Conservation (phyloP, 306 rosid species). For the Vigna unguiculata region DNA sequence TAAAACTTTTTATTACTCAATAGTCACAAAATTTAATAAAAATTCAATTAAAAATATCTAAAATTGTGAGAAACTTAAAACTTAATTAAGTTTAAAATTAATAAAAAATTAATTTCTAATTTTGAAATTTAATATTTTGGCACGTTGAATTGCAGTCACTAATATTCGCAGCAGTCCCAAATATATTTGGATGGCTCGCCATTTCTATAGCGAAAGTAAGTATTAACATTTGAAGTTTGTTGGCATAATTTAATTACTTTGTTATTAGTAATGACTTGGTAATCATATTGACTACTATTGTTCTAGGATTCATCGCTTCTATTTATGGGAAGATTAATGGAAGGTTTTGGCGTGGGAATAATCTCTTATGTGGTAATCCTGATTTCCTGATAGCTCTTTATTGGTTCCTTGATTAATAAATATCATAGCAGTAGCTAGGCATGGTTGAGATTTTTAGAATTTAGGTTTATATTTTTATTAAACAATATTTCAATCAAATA, state of each 20-base stretch:
- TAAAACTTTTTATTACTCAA: too few relatives aligned
- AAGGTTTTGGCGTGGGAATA: slow-evolving; percentile 91
- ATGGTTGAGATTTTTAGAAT: too few relatives aligned
- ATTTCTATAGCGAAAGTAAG: slow-evolving; percentile 68
- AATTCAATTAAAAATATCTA: too few relatives aligned
- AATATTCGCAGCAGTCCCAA: slow-evolving; percentile 65
- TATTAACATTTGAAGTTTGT: slow-evolving; percentile 1
- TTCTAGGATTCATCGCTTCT: slow-evolving; percentile 71
- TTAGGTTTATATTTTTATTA: too few relatives aligned
- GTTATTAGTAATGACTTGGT: slow-evolving; percentile 9
- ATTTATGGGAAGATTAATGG: slow-evolving; percentile 72
- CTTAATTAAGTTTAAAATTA: too few relatives aligned
- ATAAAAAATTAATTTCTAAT: not conserved
- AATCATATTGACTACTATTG: slow-evolving; percentile 4
- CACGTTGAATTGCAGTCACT: slow-evolving; percentile 60
- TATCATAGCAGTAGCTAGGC: too few relatives aligned
- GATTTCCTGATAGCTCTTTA: not conserved
- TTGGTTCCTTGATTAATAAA: not conserved
- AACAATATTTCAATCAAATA: too few relatives aligned
- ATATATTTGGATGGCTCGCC: slow-evolving; percentile 70
- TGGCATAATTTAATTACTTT: slow-evolving; percentile 3
- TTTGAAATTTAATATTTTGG: not conserved
- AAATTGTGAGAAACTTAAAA: too few relatives aligned
- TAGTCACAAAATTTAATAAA: too few relatives aligned
- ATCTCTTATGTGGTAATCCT: slow-evolving; percentile 77